Evolutionary conservation across 306 rosid genomes (phyloP), one percentile per base, ranked within the genome.

Genomic region (Ormosia semicastrata): DNA sequence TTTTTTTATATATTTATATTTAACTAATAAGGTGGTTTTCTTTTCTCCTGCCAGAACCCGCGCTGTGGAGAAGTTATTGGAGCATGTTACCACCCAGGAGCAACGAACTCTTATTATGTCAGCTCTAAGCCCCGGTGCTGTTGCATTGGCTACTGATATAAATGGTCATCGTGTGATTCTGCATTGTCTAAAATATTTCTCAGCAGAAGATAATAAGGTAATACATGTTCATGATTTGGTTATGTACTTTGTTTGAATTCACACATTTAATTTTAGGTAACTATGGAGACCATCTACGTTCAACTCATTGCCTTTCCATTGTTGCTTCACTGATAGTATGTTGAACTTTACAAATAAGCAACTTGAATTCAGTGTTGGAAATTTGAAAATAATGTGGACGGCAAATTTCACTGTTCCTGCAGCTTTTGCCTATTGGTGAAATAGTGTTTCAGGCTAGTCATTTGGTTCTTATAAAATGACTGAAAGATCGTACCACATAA

Each of bases 121-220:
- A 7, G 89, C 89, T 71, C 57, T 93, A 10, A 47, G 30, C 30
- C 80, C 89, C 4, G 83, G 83, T 81, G 86, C 73, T 58, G 82
- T 57, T 66, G 66, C 49, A 33, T 81, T 93, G 79, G 77, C 86
- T 11, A 91, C 66, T 58, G 89, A 87, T 75, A 29, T 14, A 1
- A 88, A 83, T 75, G 94, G 92, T 71, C 89, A 89, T 46, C 89
- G 89, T 54, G 92, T 89, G 53, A 70, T 89, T 47, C 78, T 84
- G 69, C 60, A 83, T 62, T 91, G 95, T 82, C 40, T 93, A 15
- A 83, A 70, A 54, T 58, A 83, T 75, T 91, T 91, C 54, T 30
- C 91, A 4, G 66, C 2, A 0, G 82, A 87, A 30, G 84, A 87
- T 32, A 93, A 71, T 7, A 49, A 32, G 94, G 97, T 91, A 85